phyloP scores from a whole-genome alignment of 371 early-diverging fungal species.

The Mortierella sp. region DNA sequence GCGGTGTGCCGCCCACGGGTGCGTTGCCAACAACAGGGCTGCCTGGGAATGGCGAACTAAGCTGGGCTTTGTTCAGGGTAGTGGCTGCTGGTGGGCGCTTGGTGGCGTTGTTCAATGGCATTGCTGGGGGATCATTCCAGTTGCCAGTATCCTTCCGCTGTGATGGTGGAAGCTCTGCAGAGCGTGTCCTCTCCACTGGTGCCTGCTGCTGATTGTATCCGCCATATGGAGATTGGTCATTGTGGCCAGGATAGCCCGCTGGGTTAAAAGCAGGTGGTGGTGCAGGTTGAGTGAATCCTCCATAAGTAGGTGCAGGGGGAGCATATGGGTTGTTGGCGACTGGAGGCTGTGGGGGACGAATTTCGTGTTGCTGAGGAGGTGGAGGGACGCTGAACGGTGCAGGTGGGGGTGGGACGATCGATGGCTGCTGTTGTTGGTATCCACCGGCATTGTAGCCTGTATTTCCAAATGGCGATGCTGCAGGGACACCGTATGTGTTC shows the following conservation, averaged over 20 bases:
- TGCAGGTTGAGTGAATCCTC: constrained; percentile 37
- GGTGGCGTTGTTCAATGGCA: constrained; percentile 33
- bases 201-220: constrained; percentile 50
- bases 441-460: constrained; percentile 33
- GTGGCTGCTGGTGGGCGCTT: constrained; percentile 27
- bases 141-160: constrained; percentile 56
- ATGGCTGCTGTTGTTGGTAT: constrained; percentile 28
- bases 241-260: constrained; percentile 29
- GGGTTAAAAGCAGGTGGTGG: constrained; percentile 42
- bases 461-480: constrained; percentile 27
- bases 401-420: constrained; percentile 42
- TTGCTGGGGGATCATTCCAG: constrained; percentile 70
- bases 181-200: constrained; percentile 46
- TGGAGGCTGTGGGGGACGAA: constrained; percentile 49
- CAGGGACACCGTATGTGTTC: constrained; percentile 32
- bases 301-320: constrained; percentile 36
- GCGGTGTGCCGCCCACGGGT: constrained; percentile 31
- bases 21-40: constrained; percentile 30
- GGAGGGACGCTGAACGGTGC: constrained; percentile 21
- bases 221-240: constrained; percentile 31
- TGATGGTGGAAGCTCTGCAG: constrained; percentile 49
- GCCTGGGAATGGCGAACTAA: constrained; percentile 55
- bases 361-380: constrained; percentile 47
- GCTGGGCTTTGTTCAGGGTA: constrained; percentile 45
- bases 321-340: constrained; percentile 33